Percentiles rank a stretch among this genome's conserved stretches.
Conservation (phyloP, 176 grass and related monocot species). For the Bothriochloa decipiens region DNA sequence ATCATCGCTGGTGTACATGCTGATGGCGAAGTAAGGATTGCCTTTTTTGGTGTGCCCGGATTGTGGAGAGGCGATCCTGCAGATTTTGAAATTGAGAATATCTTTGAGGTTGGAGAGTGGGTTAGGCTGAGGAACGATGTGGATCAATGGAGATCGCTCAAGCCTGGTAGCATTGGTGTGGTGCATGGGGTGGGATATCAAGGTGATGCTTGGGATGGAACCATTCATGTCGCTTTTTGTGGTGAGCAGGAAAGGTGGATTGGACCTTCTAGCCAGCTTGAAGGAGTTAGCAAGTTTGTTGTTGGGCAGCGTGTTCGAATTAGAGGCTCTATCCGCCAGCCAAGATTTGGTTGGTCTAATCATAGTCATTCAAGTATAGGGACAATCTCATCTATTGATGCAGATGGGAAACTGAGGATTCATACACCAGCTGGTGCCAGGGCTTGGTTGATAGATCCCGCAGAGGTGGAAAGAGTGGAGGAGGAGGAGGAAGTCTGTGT, state of each 20-base stretch:
- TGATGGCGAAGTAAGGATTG: slow-evolving; percentile 90
- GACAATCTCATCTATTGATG: slow-evolving; percentile 93
- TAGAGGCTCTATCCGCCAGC: slow-evolving; percentile 70
- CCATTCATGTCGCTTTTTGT: slow-evolving; percentile 90
- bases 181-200: slow-evolving; percentile 94
- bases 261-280: slow-evolving; percentile 73
- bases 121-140: slow-evolving; percentile 69
- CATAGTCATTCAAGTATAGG: slow-evolving; percentile 90
- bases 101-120: slow-evolving; percentile 87
- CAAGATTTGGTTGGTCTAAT: slow-evolving; percentile 97
- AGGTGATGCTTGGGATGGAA: slow-evolving; percentile 81
- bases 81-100: slow-evolving; percentile 85
- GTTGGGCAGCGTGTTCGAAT: slow-evolving; percentile 91
- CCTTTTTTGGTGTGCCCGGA: slow-evolving; percentile 75
- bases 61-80: slow-evolving; percentile 94
- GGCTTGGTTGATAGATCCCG: slow-evolving; percentile 95
- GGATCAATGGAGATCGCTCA: slow-evolving; percentile 81
- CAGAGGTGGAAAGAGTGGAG: slow-evolving; percentile 84
- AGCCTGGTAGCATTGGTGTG: slow-evolving; percentile 82
- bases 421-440: slow-evolving; percentile 93
- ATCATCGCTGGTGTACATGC: slow-evolving; percentile 90
- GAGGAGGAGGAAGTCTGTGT: slow-evolving; percentile 86
- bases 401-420: slow-evolving; percentile 95
- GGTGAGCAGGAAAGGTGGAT: slow-evolving; percentile 96
- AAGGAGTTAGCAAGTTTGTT: slow-evolving; percentile 61